phyloP scores from a whole-genome alignment of 2,329 filamentous ascomycete genomes.

The Decorospora gaudefroyi region DNA sequence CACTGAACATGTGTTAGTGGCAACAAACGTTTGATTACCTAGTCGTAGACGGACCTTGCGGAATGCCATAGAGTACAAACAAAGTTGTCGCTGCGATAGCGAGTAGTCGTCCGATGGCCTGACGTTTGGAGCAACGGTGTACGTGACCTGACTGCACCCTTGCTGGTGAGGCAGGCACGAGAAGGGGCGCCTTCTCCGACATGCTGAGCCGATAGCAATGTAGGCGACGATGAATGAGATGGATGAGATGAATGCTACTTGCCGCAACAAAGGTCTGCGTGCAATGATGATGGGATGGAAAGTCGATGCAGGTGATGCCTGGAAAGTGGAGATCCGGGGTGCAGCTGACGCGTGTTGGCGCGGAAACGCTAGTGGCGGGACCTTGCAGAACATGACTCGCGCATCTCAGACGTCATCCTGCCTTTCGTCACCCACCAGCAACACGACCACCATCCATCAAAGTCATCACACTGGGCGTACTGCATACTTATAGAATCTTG shows the following conservation, averaged over 20 bases:
- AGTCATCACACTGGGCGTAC: neutral
- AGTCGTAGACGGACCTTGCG: slow-evolving; percentile 7
- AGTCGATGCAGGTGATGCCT: slow-evolving; percentile 20
- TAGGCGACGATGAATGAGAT: slow-evolving; percentile 12
- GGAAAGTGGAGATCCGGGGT: slow-evolving; percentile 31
- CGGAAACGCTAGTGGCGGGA: slow-evolving; percentile 18
- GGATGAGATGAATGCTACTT: too few species aligned
- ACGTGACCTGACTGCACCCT: slow-evolving; percentile 17
- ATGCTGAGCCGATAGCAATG: slow-evolving; percentile 11
- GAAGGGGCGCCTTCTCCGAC: slow-evolving; percentile 32
- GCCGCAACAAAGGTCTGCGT: too few species aligned
- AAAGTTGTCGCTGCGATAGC: slow-evolving; percentile 24
- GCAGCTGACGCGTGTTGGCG: slow-evolving; percentile 20
- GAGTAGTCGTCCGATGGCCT: slow-evolving; percentile 23
- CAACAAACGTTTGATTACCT: neutral
- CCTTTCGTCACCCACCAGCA: neutral
- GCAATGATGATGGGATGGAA: slow-evolving; percentile 15
- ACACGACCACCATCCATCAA: too few species aligned
- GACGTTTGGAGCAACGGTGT: slow-evolving; percentile 20
- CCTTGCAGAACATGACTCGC: slow-evolving; percentile 19
- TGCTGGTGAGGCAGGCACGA: slow-evolving; percentile 18
- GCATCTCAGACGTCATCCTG: slow-evolving; percentile 2
- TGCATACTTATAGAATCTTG: too few species aligned
- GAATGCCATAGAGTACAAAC: slow-evolving; percentile 27
- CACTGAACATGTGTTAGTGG: slow-evolving; percentile 8